Base-by-base conservation (phyloP, 768 basidiomycete species). In the Russula sp. region DNA sequence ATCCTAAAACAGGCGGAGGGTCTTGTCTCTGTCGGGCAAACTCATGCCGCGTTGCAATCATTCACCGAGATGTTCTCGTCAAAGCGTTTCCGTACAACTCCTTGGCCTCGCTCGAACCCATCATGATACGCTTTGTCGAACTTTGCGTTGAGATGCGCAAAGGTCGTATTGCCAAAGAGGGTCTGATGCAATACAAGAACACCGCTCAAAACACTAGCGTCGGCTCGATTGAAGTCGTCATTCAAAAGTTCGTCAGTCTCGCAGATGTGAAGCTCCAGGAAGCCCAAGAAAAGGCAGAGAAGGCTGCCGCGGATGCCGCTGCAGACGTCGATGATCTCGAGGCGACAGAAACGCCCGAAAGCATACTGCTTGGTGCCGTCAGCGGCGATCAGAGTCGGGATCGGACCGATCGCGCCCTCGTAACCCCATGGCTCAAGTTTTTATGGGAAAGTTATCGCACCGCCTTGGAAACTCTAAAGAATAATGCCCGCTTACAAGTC, bases 371-470 rank as follows among this genome's bases (percentile, higher is more conserved):
- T 22, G 90, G 91, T 55, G 92, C 93, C 16, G 93, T 98, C 66
- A 89, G 90, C 70, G 85, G 84, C 42, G 93, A 94, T 73, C 91
- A 94, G 77, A 94, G 83, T 79, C 90, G 91, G 78, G 95, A 98
- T 76, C 80, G 96, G 70, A 97, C 94, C 34, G 95, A 98, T 76
- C 79, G 96, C 52, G 90, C 94, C 8, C 83, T 98, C 57, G 94
- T 99, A 67, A 97, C 94, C 0, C 96, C 96, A 0, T 97, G 94
- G 88, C 88, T 98, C 73, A 94, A 95, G 73, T 97, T 98, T 76
- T 82, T 94, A n/a, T 98, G 95, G 94, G 96, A 98, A 80, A 92
- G 92, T 70, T 98, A 98, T 73, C 87, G 96, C 62, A 97, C 93
- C 22, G 93, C 90, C 1, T 79, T 99, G 48, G 96, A 98, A 78